Conservation (phyloP, 1,284 basidiomycete species). For the Pisolithus thermaeus region DNA sequence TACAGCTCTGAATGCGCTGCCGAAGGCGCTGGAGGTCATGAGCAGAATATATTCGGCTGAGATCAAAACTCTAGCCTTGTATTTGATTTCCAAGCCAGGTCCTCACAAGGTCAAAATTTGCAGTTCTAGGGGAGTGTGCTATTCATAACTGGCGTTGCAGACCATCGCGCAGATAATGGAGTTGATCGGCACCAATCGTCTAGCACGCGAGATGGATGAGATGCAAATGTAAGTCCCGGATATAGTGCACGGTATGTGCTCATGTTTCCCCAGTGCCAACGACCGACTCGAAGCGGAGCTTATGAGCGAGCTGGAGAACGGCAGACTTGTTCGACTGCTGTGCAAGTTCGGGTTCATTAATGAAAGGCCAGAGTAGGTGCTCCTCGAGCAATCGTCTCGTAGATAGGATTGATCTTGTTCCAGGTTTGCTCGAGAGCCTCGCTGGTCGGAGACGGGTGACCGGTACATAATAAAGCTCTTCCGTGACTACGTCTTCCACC, state of each 20-base stretch:
- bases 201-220: slow-evolving; percentile 82
- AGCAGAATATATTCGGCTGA: slow-evolving; percentile 75
- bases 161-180: slow-evolving; percentile 77
- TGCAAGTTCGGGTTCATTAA: slow-evolving; percentile 98
- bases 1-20: slow-evolving; percentile 56
- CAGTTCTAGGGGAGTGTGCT: not conserved
- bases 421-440: slow-evolving; percentile 90
- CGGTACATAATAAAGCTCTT: slow-evolving; percentile 98
- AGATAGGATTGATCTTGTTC: slow-evolving; percentile 1
- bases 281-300: slow-evolving; percentile 86
- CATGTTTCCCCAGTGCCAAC: slow-evolving; percentile 47
- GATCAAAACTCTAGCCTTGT: slow-evolving; percentile 75
- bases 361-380: slow-evolving; percentile 88
- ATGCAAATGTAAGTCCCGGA: slow-evolving; percentile 56
- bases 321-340: slow-evolving; percentile 82
- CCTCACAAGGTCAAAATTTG: slow-evolving; percentile 47
- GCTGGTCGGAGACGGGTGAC: slow-evolving; percentile 98
- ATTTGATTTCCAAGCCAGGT: slow-evolving; percentile 71
- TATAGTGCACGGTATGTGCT: slow-evolving; percentile 2
- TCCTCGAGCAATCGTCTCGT: not conserved
- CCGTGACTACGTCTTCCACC: slow-evolving; percentile 98
- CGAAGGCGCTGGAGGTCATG: slow-evolving; percentile 77
- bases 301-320: slow-evolving; percentile 93
- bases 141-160: slow-evolving; percentile 32
- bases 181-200: slow-evolving; percentile 62